These are phyloP conservation scores for Dothistroma pini DNA, from an alignment of 2,329 filamentous ascomycete genomes.

Conservation along the genomic window DNA sequence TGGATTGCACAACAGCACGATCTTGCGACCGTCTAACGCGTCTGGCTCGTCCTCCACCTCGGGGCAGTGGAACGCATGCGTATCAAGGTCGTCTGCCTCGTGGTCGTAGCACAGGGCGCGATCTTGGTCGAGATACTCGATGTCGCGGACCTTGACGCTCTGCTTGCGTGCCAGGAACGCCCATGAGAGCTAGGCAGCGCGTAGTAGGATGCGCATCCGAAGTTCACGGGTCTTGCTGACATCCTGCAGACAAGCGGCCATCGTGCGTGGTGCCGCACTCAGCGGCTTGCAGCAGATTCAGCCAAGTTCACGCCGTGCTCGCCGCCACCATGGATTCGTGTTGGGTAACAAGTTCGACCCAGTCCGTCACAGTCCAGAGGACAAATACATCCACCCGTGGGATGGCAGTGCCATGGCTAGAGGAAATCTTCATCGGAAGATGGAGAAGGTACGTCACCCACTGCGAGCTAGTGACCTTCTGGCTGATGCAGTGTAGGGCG, in stretches of 20 bases:
- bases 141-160: neutral
- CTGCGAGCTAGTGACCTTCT: neutral
- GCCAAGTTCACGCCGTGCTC: slow-evolving; percentile 14
- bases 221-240: neutral
- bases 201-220: neutral
- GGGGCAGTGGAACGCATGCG: slow-evolving; percentile 3
- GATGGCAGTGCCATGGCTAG: neutral
- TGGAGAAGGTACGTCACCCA: slow-evolving; percentile 3
- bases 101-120: neutral
- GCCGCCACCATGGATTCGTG: slow-evolving; percentile 11
- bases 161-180: slow-evolving; percentile 10
- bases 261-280: slow-evolving; percentile 18
- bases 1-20: slow-evolving; percentile 11
- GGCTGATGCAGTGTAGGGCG: slow-evolving; percentile 8
- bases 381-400: slow-evolving; percentile 1
- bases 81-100: neutral
- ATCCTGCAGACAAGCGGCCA: slow-evolving; percentile 9
- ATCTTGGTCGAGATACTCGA: neutral
- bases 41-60: slow-evolving; percentile 9
- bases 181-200: slow-evolving; percentile 14
- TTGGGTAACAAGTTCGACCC: slow-evolving; percentile 5
- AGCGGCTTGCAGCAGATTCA: slow-evolving; percentile 13
- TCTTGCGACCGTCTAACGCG: slow-evolving; percentile 2
- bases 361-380: slow-evolving; percentile 1
- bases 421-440: slow-evolving; percentile 8